Evolutionary conservation across 179 eudicot species (phyloP), one percentile per base, ranked within the genome.

Genomic region (Drosera spatulata): DNA sequence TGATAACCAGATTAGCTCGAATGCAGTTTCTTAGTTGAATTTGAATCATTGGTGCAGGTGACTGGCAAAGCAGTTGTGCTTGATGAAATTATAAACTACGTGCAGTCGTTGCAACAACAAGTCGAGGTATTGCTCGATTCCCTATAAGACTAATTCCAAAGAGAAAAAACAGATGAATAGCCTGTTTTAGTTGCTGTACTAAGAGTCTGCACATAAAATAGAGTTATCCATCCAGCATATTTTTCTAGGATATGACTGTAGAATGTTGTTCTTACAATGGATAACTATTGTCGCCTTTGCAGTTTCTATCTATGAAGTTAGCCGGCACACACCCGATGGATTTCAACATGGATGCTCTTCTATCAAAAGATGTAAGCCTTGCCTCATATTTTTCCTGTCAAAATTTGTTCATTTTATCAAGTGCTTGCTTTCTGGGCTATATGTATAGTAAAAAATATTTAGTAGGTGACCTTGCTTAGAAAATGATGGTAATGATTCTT

Each of bases 61-160:
- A 86, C 94, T 22, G 33, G 33, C 1, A 22, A 22, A 22, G 33
- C 33, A 22, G 33, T 22, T 22, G 33, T 22, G 33, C 85, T 86
- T 68, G 94, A 86, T 77, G 94, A 86, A 71, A 86, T 86, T 65
- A 86, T 86, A 56, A 86, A 86, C 59, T 86, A 86, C 66, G 94
- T 86, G 53, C 94, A 86, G 68, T 83, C 94, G 40, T 71, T 86
- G 72, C 94, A 86, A 53, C 74, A 83, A 5, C 94, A 86, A 66
- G 94, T 86, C 55, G 94, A 86, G 94, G 94, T 86, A 73, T 43
- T 54, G 53, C 6, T 46, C 33, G 33, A 22, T 22, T 22, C 33
- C 1, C 33, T 0, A 22, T 22, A 0, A 22, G 33, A 22, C 33
- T 50, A 39, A n/a, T n/a, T 22, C 33, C 3, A 42, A 22, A 52